A percentile compares a stretch with the other conserved stretches of the same genome.
Conservation (phyloP, 306 rosid genomes). For the Leucaena leucocephala region DNA sequence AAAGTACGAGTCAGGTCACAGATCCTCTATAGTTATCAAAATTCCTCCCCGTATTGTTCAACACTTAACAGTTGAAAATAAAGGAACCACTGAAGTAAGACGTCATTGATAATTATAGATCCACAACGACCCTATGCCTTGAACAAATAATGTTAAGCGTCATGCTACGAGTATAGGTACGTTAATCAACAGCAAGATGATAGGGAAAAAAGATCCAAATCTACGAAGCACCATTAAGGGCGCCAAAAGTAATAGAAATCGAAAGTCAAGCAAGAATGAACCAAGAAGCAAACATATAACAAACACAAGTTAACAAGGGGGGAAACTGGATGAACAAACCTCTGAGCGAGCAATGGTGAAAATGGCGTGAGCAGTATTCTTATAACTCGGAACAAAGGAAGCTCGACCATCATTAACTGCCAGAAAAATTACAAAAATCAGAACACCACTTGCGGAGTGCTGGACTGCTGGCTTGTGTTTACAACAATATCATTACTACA, state of each 20-base stretch:
- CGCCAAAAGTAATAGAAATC: neutral
- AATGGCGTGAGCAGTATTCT: slow-evolving; percentile 81
- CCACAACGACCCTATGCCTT: slow-evolving; percentile 3
- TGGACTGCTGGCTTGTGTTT: neutral
- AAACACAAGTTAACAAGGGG: neutral
- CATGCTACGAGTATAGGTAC: neutral
- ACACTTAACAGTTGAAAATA: neutral
- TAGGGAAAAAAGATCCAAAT: neutral
- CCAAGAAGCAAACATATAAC: neutral
- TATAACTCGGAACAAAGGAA: slow-evolving; percentile 70
- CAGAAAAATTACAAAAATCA: slow-evolving; percentile 9
- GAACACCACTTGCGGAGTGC: neutral
- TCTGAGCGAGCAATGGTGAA: slow-evolving; percentile 83
- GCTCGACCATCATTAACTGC: slow-evolving; percentile 88
- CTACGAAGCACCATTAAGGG: neutral
- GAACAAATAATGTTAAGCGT: neutral
- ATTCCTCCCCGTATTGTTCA: neutral
- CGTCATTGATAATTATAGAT: neutral
- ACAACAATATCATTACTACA: neutral
- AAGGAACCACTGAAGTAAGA: neutral
- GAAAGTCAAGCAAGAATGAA: neutral
- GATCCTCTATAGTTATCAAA: neutral
- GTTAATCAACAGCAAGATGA: neutral
- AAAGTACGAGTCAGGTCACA: neutral
- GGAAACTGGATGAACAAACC: slow-evolving; percentile 45